Percentiles rank a stretch among this genome's conserved stretches.
Evolutionary conservation across 352 stramenopile species (phyloP).

Genomic region (Pythium scleroteichum): DNA sequence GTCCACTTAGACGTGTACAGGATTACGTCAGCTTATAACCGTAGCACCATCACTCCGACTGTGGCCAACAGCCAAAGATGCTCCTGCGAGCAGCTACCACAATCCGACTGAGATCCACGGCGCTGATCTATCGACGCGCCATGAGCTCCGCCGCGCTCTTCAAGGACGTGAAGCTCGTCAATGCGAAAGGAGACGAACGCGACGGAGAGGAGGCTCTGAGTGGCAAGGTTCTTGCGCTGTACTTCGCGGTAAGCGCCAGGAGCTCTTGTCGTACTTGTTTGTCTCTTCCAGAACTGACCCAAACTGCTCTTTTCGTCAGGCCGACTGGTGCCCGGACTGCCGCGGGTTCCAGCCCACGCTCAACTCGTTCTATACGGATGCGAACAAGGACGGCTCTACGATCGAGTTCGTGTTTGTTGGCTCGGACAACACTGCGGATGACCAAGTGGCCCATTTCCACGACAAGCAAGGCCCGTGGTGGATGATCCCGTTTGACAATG

Average conservation of each 20-base stretch:
- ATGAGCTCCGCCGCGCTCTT: slow-evolving; percentile 48
- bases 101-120: slow-evolving; percentile 13
- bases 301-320: slow-evolving; percentile 32
- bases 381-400: slow-evolving; percentile 36
- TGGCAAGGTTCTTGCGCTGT: slow-evolving; percentile 67
- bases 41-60: slow-evolving; percentile 13
- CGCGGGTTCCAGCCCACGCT: slow-evolving; percentile 74
- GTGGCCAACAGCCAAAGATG: slow-evolving; percentile 2
- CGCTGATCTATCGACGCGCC: slow-evolving; percentile 7
- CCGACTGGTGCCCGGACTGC: slow-evolving; percentile 86
- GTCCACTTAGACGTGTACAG: too few species aligned
- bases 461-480: slow-evolving; percentile 80
- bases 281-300: background rate
- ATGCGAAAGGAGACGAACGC: slow-evolving; percentile 49
- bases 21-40: slow-evolving; percentile 4
- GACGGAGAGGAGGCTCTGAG: slow-evolving; percentile 45
- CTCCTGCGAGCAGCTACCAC: slow-evolving; percentile 15
- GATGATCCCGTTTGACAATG: slow-evolving; percentile 68
- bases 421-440: slow-evolving; percentile 58
- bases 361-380: slow-evolving; percentile 69
- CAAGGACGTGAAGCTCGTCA: slow-evolving; percentile 52
- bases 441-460: slow-evolving; percentile 63
- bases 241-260: slow-evolving; percentile 59
- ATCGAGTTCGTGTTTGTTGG: slow-evolving; percentile 82
- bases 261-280: background rate